phyloP scores from a whole-genome alignment of 179 eudicot species.

The Heliamphora pulchella region DNA sequence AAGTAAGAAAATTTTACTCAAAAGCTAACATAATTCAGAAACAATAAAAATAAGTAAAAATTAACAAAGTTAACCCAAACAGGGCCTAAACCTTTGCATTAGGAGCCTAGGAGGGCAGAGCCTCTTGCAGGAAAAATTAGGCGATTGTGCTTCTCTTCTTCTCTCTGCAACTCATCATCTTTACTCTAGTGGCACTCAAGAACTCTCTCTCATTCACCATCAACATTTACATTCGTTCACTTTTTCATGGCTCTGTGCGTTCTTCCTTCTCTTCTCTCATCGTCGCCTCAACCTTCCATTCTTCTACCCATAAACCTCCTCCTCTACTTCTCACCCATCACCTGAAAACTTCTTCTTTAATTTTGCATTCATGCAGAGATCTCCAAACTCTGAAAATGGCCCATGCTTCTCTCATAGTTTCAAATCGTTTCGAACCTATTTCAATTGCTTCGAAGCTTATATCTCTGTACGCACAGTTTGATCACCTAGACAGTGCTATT shows the following conservation, averaged over 20 bases:
- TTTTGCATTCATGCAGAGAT: neutral
- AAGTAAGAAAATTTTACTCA: too few species aligned
- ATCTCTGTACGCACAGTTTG: slow-evolving; percentile 28
- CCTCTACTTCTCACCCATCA: slow-evolving; percentile 28
- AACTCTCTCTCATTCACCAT: neutral
- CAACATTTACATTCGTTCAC: slow-evolving; percentile 15
- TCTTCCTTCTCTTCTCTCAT: slow-evolving; percentile 6
- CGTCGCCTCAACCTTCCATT: neutral
- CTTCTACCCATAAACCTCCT: slow-evolving; percentile 15
- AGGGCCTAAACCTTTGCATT: too few species aligned
- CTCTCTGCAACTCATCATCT: too few species aligned
- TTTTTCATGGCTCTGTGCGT: slow-evolving; percentile 20
- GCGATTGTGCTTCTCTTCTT: too few species aligned
- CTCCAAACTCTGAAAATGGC: slow-evolving; percentile 27
- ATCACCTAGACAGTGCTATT: slow-evolving; percentile 27
- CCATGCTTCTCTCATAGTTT: slow-evolving; percentile 33
- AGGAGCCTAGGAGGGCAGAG: too few species aligned
- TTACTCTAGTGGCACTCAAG: neutral
- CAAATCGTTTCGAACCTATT: slow-evolving; percentile 17
- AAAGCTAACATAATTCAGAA: too few species aligned
- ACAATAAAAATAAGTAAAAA: too few species aligned
- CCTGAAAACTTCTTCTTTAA: slow-evolving; percentile 18
- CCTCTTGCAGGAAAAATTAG: too few species aligned
- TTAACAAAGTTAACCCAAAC: too few species aligned
- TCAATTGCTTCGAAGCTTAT: slow-evolving; percentile 26